These are phyloP conservation scores for Kwoniella pini DNA, from an alignment of 768 basidiomycete species.

Conservation along the genomic window DNA sequence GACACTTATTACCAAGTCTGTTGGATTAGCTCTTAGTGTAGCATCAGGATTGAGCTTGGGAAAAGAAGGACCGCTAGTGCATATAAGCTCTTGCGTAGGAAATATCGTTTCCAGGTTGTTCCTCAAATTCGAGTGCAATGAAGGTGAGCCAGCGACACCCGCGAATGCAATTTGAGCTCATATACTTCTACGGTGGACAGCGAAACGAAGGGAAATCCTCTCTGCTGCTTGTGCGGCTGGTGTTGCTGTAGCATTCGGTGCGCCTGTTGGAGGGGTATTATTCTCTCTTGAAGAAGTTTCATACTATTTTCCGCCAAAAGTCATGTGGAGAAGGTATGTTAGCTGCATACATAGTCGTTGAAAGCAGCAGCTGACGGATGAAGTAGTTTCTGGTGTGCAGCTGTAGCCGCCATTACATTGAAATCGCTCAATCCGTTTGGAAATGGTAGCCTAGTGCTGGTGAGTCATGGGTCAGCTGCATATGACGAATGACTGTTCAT, in stretches of 20 bases:
- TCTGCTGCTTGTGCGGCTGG: conserved; percentile 97
- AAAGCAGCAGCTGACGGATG: not conserved
- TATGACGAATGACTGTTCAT: not conserved
- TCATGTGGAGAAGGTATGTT: conserved; percentile 86
- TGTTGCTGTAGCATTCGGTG: conserved; percentile 95
- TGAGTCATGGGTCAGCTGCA: conserved; percentile 47
- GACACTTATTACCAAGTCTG: conserved; percentile 82
- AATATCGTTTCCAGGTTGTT: conserved; percentile 88
- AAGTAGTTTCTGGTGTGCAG: conserved; percentile 79
- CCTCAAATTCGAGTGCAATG: conserved; percentile 89
- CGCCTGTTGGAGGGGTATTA: conserved; percentile 70
- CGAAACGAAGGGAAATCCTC: conserved; percentile 88
- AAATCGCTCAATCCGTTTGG: conserved; percentile 88
- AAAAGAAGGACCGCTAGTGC: conserved; percentile 88
- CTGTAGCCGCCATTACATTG: conserved; percentile 78
- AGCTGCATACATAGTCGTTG: not conserved
- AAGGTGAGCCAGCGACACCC: conserved; percentile 63
- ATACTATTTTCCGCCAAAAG: conserved; percentile 93
- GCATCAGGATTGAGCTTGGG: conserved; percentile 88
- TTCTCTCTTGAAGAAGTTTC: conserved; percentile 85
- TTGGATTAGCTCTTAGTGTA: conserved; percentile 85
- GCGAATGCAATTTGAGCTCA: not conserved
- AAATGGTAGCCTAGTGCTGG: conserved; percentile 84
- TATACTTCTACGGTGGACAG: conserved; percentile 55
- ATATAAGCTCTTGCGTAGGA: conserved; percentile 87